Conservation (phyloP, 2,329 filamentous ascomycete species). For the Ophiosphaerella herpotricha region DNA sequence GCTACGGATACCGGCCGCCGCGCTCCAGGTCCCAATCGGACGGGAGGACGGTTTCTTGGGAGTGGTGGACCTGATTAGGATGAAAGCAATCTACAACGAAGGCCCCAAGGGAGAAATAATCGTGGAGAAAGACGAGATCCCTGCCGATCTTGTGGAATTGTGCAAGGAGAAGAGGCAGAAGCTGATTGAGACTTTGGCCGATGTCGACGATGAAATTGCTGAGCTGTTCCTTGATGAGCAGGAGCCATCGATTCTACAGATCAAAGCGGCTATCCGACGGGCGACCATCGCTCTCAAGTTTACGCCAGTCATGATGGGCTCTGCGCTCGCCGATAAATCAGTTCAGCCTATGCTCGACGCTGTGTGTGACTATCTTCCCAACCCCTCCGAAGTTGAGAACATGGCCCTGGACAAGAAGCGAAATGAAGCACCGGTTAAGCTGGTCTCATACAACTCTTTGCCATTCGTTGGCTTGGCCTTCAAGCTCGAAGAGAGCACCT, state of each 20-base stretch:
- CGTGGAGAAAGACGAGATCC: slow-evolving; percentile 77
- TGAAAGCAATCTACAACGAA: slow-evolving; percentile 93
- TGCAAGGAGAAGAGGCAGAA: slow-evolving; percentile 81
- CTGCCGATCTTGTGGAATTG: slow-evolving; percentile 74
- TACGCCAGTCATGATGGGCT: slow-evolving; percentile 94
- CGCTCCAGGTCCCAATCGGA: slow-evolving; percentile 93
- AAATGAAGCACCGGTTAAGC: slow-evolving; percentile 77
- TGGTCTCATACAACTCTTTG: slow-evolving; percentile 89
- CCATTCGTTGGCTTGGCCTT: slow-evolving; percentile 96
- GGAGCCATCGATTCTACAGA: slow-evolving; percentile 77
- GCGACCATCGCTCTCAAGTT: slow-evolving; percentile 90
- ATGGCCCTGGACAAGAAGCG: slow-evolving; percentile 82
- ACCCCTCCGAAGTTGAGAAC: slow-evolving; percentile 88
- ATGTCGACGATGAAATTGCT: slow-evolving; percentile 97
- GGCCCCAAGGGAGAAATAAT: slow-evolving; percentile 78
- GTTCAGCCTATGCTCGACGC: slow-evolving; percentile 97
- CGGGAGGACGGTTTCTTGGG: slow-evolving; percentile 89
- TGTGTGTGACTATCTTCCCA: slow-evolving; percentile 93
- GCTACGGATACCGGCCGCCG: slow-evolving; percentile 88
- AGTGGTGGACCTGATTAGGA: slow-evolving; percentile 88
- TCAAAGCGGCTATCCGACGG: slow-evolving; percentile 89
- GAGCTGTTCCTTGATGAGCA: slow-evolving; percentile 90
- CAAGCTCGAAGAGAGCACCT: slow-evolving; percentile 99
- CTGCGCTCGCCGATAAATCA: slow-evolving; percentile 90
- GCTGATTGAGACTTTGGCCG: slow-evolving; percentile 91